A percentile compares a stretch with the other conserved stretches of the same genome.
Evolutionary conservation across 2,329 filamentous ascomycete species (phyloP).

Genomic region (Colletotrichum sp.): DNA sequence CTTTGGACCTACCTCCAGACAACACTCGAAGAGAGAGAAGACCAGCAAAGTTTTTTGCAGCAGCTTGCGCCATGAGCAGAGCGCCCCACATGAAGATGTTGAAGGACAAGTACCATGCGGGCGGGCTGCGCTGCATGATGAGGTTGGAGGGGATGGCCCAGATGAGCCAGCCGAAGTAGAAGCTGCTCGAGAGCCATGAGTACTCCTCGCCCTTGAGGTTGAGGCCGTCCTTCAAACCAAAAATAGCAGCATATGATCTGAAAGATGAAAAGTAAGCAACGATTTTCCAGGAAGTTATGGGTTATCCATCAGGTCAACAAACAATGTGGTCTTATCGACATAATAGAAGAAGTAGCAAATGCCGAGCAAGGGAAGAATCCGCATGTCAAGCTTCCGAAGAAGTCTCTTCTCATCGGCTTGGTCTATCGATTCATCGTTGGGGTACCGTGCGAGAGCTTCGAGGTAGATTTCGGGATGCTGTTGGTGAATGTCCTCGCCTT

Average conservation of each 20-base stretch:
- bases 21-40: conserved; percentile 62
- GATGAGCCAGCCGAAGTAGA: conserved; percentile 43
- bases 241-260: conserved; percentile 66
- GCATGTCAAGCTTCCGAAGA: conserved; percentile 39
- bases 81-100: conserved; percentile 63
- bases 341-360: conserved; percentile 48
- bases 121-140: conserved; percentile 34
- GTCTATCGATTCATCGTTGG: conserved; percentile 41
- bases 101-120: conserved; percentile 40
- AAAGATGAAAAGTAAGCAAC: background rate
- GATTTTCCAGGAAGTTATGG: no score
- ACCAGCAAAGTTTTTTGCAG: conserved; percentile 59
- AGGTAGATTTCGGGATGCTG: conserved; percentile 33
- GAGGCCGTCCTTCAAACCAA: conserved; percentile 65
- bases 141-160: conserved; percentile 37
- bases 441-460: conserved; percentile 39
- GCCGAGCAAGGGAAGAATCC: conserved; percentile 40
- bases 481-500: conserved; percentile 22
- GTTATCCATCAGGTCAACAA: background rate
- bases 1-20: conserved; percentile 46
- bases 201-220: conserved; percentile 63
- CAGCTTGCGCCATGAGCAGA: conserved; percentile 54
- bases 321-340: conserved; percentile 30
- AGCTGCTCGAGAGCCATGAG: conserved; percentile 42
- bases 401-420: conserved; percentile 34